Evolutionary conservation across 176 grass and related monocot species (phyloP).

Genomic region (Zea luxurians): DNA sequence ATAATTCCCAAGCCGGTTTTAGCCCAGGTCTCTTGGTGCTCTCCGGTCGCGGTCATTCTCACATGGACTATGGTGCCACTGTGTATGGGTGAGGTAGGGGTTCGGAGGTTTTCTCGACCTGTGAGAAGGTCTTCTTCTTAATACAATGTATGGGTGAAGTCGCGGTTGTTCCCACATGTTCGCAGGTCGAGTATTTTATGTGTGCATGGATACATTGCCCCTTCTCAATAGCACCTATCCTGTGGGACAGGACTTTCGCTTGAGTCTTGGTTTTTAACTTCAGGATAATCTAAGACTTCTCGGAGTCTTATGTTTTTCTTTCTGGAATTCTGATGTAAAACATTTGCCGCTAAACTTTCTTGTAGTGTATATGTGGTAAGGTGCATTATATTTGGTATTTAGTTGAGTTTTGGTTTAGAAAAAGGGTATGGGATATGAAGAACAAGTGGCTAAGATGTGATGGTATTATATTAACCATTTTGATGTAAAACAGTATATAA

Average conservation of each 20-base stretch:
- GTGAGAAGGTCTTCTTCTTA: too few species aligned
- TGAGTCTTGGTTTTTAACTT: neutral
- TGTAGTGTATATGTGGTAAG: neutral
- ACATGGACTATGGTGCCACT: too few species aligned
- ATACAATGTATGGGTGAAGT: neutral
- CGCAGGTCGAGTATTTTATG: neutral
- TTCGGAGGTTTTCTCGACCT: too few species aligned
- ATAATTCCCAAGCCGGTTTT: too few species aligned
- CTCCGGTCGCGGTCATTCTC: neutral
- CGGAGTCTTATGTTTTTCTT: neutral
- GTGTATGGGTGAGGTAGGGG: too few species aligned
- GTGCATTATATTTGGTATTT: neutral
- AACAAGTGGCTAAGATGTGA: neutral
- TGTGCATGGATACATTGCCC: neutral
- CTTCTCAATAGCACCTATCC: neutral
- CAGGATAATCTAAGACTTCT: neutral
- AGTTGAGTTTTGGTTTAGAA: neutral
- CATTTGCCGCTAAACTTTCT: neutral
- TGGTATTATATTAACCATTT: neutral
- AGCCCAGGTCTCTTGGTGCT: neutral
- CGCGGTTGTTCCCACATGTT: too few species aligned
- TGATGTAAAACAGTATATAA: neutral
- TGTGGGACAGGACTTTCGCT: neutral
- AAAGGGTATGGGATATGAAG: neutral
- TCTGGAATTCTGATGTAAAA: constrained; percentile 1